Evolutionary conservation across 2,329 filamentous ascomycete genomes (phyloP), one percentile per base, ranked within the genome.

Genomic region (Paraphoma chrysanthemicola): DNA sequence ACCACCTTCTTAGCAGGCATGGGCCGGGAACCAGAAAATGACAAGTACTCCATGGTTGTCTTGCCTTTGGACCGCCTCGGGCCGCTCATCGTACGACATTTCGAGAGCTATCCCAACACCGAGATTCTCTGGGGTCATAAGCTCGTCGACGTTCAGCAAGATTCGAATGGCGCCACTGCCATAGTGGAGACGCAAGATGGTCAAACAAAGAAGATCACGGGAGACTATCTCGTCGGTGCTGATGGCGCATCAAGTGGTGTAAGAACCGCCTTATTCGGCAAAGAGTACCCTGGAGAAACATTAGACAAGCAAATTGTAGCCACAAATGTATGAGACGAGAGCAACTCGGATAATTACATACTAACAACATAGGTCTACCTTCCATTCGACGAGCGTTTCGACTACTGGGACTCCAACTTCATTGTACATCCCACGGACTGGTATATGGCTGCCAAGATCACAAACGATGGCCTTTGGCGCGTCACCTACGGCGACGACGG

Each of bases 361-460:
- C 9, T 23, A 18, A 55, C 59, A 36, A 67, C 39, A 57, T 30
- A 88, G 85, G 83, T 85, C 10, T 88, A 88, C 68, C 87, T 88
- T 57, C 71, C 72, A 11, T 83, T 86, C 61, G 86, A 88, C 55
- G 76, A 80, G 6, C 82, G 82, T 58, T 85, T 80, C 60, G 81
- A 79, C 28, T 87, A 79, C 62, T 73, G 79, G 52, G 84, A 88
- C 60, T 81, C 81, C 11, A 87, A 87, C 68, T 88, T 88, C 69
- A 84, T 87, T 60, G 79, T 88, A 31, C 81, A 89, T 60, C 86
- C 86, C 0, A 82, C 85, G 18, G 79, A 89, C 64, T 88, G 85
- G 72, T 79, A 85, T 76, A 87, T 89, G 85, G 85, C 85, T 1
- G 86, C 86, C 2, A 82, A 79, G 42, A 85, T 89, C 59, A 85